phyloP scores from a whole-genome alignment of 139 green algal species.

The Chlorella sp. region DNA sequence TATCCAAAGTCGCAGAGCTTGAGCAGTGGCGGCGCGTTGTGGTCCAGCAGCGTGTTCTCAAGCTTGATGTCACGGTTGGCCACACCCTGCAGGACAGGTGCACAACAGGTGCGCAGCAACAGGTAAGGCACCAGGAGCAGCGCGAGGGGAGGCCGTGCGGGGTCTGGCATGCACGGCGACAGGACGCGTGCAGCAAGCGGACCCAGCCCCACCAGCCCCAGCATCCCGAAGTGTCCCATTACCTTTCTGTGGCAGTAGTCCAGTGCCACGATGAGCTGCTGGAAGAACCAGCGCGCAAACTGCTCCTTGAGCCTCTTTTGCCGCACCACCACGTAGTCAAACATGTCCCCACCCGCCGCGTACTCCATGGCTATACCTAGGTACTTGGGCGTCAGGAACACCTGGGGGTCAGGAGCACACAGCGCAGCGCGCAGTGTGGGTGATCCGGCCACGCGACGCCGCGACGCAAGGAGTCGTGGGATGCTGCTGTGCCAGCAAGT shows the following conservation, averaged over 20 bases:
- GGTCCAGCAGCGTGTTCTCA: constrained; percentile 90
- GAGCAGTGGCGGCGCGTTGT: constrained; percentile 66
- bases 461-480: too few species aligned
- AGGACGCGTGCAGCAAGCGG: too few species aligned
- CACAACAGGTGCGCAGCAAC: too few species aligned
- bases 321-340: constrained; percentile 81
- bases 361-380: constrained; percentile 92
- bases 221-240: too few species aligned
- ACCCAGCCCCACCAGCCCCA: too few species aligned
- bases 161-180: too few species aligned
- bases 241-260: constrained; percentile 70
- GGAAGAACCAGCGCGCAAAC: constrained; percentile 73
- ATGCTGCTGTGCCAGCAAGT: too few species aligned
- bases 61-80: constrained; percentile 79
- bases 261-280: constrained; percentile 89
- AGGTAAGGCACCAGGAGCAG: too few species aligned
- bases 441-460: too few species aligned
- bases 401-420: too few species aligned
- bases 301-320: constrained; percentile 24
- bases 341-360: constrained; percentile 83
- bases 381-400: constrained; percentile 79
- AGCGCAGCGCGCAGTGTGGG: too few species aligned
- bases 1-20: constrained; percentile 95
- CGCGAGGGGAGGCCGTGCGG: too few species aligned
- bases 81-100: constrained; percentile 41